A percentile compares a stretch with the other conserved stretches of the same genome.
Conservation (phyloP, 768 basidiomycete genomes). For the Suillus alpinus region DNA sequence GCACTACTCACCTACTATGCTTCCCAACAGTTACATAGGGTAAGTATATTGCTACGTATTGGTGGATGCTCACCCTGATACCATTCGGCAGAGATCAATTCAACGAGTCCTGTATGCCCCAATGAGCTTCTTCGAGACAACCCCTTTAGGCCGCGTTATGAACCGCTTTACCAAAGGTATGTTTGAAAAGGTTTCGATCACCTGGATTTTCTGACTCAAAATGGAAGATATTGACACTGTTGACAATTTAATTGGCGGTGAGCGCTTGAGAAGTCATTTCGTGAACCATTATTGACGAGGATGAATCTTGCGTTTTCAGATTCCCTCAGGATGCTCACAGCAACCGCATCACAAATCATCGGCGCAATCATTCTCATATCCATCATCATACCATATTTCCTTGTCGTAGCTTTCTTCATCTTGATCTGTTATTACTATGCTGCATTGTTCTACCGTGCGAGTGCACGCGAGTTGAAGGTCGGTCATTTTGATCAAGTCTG, state of each 20-base stretch:
- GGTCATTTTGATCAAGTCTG: constrained; percentile 6
- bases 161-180: constrained; percentile 84
- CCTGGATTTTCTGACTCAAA: neutral
- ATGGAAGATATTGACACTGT: constrained; percentile 70
- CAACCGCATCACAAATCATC: constrained; percentile 60
- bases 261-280: constrained; percentile 16
- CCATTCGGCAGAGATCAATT: constrained; percentile 50
- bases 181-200: neutral
- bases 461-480: constrained; percentile 85
- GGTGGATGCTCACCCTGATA: neutral
- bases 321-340: constrained; percentile 68
- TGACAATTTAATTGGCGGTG: constrained; percentile 60
- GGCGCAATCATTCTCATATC: constrained; percentile 80
- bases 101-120: constrained; percentile 77
- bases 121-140: constrained; percentile 89
- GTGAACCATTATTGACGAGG: neutral
- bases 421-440: constrained; percentile 62
- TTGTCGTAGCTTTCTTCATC: constrained; percentile 67
- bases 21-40: constrained; percentile 64
- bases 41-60: constrained; percentile 22
- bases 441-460: constrained; percentile 80
- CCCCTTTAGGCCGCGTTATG: constrained; percentile 86
- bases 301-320: constrained; percentile 35
- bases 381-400: constrained; percentile 80
- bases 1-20: constrained; percentile 76